Percentiles rank a stretch among this genome's conserved stretches.
phyloP scores from a whole-genome alignment of 306 rosid species.

The Leucaena leucocephala region DNA sequence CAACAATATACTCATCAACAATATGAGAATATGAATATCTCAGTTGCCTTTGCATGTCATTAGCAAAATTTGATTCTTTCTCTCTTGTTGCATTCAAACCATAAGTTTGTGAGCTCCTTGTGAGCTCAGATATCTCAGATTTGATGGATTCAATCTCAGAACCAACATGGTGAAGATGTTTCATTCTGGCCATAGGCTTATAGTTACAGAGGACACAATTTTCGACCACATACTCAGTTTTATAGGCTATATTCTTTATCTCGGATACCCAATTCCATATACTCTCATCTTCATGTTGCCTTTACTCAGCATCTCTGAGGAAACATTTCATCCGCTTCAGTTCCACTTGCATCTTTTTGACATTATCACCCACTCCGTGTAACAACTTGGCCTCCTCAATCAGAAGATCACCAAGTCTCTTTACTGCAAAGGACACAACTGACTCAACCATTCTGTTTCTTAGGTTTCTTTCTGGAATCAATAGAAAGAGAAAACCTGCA shows the following conservation, averaged over 20 bases:
- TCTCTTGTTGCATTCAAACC: constrained; percentile 38
- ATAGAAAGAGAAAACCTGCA: neutral
- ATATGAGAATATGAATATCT: constrained; percentile 57
- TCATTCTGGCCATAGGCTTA: constrained; percentile 25
- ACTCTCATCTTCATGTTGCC: constrained; percentile 39
- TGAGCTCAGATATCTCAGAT: constrained; percentile 40
- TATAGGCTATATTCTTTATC: constrained; percentile 49
- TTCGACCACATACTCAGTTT: constrained; percentile 57
- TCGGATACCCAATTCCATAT: constrained; percentile 48
- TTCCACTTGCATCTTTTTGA: constrained; percentile 41
- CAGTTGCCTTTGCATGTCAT: constrained; percentile 32
- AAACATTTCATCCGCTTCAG: constrained; percentile 51
- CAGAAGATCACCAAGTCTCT: constrained; percentile 44
- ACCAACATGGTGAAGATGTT: constrained; percentile 35
- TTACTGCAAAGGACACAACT: constrained; percentile 44
- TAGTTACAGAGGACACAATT: constrained; percentile 36
- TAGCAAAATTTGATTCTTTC: constrained; percentile 1
- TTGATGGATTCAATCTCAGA: constrained; percentile 36
- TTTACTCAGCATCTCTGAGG: constrained; percentile 52
- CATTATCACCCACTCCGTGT: constrained; percentile 37
- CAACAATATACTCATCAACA: constrained; percentile 49
- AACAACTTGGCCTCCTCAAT: constrained; percentile 42
- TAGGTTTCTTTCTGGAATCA: constrained; percentile 11
- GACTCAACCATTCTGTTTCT: constrained; percentile 41
- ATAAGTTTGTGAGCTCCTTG: constrained; percentile 39